Percentiles rank a stretch among this genome's conserved stretches.
These are phyloP conservation scores for Magnolia changhungtana DNA, from an alignment of 164 flowering plant species.

Conservation along the genomic window DNA sequence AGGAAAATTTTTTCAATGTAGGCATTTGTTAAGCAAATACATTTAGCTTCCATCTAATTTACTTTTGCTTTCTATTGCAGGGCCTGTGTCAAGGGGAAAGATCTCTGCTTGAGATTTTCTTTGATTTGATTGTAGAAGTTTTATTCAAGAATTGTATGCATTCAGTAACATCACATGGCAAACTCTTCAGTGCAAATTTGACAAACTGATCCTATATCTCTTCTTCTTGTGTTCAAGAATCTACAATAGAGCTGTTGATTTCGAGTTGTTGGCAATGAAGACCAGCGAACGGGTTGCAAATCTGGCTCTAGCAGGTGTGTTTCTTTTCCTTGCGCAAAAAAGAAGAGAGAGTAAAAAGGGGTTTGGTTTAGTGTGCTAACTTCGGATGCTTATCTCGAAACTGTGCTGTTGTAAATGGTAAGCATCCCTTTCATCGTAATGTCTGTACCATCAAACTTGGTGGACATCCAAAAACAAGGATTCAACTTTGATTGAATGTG, in stretches of 20 bases:
- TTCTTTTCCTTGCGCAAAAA: neutral
- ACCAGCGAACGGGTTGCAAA: conserved; percentile 61
- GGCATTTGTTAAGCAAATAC: too few species aligned
- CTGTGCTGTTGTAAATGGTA: neutral
- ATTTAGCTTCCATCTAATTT: too few species aligned
- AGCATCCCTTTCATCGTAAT: neutral
- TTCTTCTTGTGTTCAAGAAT: neutral
- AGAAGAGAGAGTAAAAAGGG: neutral
- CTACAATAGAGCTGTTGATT: neutral
- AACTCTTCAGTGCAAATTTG: neutral
- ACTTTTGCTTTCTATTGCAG: too few species aligned
- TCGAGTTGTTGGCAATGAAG: conserved; percentile 39
- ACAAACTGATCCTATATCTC: neutral
- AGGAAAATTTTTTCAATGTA: too few species aligned
- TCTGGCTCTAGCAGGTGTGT: conserved; percentile 66
- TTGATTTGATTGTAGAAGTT: too few species aligned
- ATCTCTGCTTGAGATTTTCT: too few species aligned
- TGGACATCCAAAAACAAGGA: neutral
- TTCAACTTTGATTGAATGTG: neutral
- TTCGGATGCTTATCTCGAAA: neutral
- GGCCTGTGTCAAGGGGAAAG: too few species aligned
- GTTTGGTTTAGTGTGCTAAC: neutral
- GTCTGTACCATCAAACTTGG: neutral
- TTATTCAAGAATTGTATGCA: too few species aligned
- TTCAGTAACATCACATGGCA: too few species aligned